Evolutionary conservation across 2,329 filamentous ascomycete species (phyloP), one percentile per base, ranked within the genome.

Genomic region (Chalara sp.): DNA sequence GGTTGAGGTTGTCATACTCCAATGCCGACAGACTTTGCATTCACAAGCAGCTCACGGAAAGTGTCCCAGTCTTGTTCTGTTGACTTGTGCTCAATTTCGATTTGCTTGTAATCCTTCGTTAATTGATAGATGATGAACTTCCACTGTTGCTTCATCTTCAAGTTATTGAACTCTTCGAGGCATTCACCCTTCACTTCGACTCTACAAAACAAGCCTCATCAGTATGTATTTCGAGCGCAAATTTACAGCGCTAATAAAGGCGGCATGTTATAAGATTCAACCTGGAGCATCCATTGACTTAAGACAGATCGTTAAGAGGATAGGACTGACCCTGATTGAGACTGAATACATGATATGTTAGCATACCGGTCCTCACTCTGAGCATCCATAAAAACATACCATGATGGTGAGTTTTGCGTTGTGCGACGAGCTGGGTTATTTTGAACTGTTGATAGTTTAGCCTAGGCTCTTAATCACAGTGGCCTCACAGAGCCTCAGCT

Each of bases 81-180:
- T 53, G 83, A 86, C 49, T 81, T 77, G 68, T 88, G 82, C 72
- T 92, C 87, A 63, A 93, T 81, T 53, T 87, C 83, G 68, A 93
- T 89, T 73, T 89, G 72, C 73, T 85, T 89, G 79, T 83, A 83
- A 76, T 90, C 80, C 72, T 91, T 86, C 59, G 83, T 85, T 68
- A 93, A 82, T 79, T 90, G 89, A 84, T 81, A 92, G 78, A 93
- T 83, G 75, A 93, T 86, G 79, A 81, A 95, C 75, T 89, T 91
- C 76, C 82, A 78, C 76, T 81, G 83, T 74, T 90, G 90, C 72
- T 73, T 77, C 62, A 90, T 83, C 81, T 92, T 92, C 60, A 92
- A 80, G 62, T 91, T 84, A 72, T 91, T 89, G 80, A 85, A 92
- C 58, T 70, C 68, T 52, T 69, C 68, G 68, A 82, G 80, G 79